Conservation (phyloP, 306 rosid species). For the Inga leiocalycina region DNA sequence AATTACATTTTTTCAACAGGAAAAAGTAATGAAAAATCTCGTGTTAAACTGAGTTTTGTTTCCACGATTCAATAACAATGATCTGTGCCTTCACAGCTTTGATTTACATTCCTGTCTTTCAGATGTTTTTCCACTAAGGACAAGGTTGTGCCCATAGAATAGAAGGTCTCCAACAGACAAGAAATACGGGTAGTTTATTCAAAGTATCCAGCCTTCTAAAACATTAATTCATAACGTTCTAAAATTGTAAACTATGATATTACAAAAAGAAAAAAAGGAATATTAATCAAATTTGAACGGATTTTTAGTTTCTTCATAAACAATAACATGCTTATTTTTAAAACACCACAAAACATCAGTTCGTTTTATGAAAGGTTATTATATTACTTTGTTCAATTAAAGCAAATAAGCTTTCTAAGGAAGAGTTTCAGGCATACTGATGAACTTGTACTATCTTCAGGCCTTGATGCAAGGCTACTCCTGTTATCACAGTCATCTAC, state of each 20-base stretch:
- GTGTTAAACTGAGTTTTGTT: neutral
- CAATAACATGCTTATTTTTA: neutral
- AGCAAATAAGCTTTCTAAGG: neutral
- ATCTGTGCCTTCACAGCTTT: slow-evolving; percentile 10
- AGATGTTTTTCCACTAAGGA: neutral
- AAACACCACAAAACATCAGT: slow-evolving; percentile 11
- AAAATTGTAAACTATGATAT: neutral
- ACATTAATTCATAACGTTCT: neutral
- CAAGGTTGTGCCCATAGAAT: neutral
- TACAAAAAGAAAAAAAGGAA: neutral
- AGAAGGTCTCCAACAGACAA: slow-evolving; percentile 16
- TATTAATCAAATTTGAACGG: slow-evolving; percentile 7
- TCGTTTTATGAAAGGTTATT: neutral
- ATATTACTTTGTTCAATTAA: neutral
- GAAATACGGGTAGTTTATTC: neutral
- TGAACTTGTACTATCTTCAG: slow-evolving; percentile 46
- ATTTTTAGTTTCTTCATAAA: neutral
- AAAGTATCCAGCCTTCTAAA: neutral
- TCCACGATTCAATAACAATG: neutral
- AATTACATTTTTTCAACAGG: neutral
- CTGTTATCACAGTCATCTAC: slow-evolving; percentile 53
- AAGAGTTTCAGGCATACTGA: slow-evolving; percentile 44
- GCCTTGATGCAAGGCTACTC: slow-evolving; percentile 42
- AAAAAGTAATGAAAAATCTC: neutral
- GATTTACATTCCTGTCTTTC: slow-evolving; percentile 17